A percentile compares a stretch with the other conserved stretches of the same genome.
These are phyloP conservation scores for Pseudogymnoascus sp. DNA, from an alignment of 2,329 filamentous ascomycete genomes.

Conservation along the genomic window DNA sequence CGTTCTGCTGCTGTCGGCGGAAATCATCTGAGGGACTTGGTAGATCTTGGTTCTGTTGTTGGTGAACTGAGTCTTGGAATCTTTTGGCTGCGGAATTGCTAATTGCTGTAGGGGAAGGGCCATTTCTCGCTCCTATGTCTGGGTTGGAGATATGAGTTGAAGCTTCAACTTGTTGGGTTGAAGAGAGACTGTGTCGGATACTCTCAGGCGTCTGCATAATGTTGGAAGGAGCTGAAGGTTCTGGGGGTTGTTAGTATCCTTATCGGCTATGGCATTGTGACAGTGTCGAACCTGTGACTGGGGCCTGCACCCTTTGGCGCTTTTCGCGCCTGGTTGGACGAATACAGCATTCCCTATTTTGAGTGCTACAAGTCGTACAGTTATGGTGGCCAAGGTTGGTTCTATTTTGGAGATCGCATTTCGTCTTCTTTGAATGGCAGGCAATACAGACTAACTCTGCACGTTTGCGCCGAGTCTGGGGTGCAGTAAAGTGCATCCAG, in stretches of 20 bases:
- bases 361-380: slow-evolving; percentile 16
- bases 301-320: not conserved
- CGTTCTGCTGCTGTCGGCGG: not conserved
- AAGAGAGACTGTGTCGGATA: not conserved
- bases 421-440: slow-evolving; percentile 32
- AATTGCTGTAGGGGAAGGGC: not conserved
- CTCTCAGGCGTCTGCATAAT: not conserved
- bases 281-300: not conserved
- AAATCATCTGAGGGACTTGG: not conserved
- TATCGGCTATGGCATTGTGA: not conserved
- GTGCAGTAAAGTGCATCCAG: slow-evolving; percentile 28
- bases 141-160: not conserved
- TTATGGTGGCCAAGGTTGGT: not conserved
- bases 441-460: slow-evolving; percentile 27
- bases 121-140: not conserved
- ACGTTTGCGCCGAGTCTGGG: slow-evolving; percentile 28
- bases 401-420: slow-evolving; percentile 29
- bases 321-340: not conserved
- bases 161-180: not conserved
- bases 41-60: not conserved
- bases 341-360: slow-evolving; percentile 25
- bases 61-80: not conserved
- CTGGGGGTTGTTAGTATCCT: not conserved
- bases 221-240: not conserved
- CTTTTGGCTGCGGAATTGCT: not conserved